Percentiles rank a stretch among this genome's conserved stretches.
phyloP scores from a whole-genome alignment of 2,329 filamentous ascomycete species.

The Botrytis byssoidea region DNA sequence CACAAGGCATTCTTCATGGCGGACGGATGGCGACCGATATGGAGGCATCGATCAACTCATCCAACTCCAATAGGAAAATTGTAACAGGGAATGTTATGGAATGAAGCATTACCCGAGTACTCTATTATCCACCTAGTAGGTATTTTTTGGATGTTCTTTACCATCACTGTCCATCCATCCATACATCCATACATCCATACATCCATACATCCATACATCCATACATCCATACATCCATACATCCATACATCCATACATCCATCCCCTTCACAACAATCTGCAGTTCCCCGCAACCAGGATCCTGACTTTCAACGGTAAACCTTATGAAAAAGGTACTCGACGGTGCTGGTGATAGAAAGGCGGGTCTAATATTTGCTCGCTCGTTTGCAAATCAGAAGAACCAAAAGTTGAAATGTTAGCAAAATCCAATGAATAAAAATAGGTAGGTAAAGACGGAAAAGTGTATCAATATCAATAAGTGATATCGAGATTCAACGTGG shows the following conservation, averaged over 20 bases:
- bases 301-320: background rate
- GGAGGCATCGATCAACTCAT: background rate
- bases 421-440: background rate
- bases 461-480: background rate
- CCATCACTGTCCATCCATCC: background rate
- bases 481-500: background rate
- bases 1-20: conserved; percentile 20
- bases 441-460: background rate
- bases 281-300: background rate
- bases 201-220: too few relatives aligned
- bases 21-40: background rate
- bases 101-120: background rate
- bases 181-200: too few relatives aligned
- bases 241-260: too few relatives aligned
- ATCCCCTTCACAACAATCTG: background rate
- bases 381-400: background rate
- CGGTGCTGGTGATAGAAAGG: background rate
- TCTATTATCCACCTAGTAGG: background rate
- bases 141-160: background rate
- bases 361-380: background rate
- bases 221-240: too few relatives aligned
- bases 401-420: background rate
- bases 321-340: conserved; percentile 2
- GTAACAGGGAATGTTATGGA: background rate
- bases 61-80: background rate